A percentile compares a stretch with the other conserved stretches of the same genome.
phyloP scores from a whole-genome alignment of 106 monocot species.

The Agapanthus africanus region DNA sequence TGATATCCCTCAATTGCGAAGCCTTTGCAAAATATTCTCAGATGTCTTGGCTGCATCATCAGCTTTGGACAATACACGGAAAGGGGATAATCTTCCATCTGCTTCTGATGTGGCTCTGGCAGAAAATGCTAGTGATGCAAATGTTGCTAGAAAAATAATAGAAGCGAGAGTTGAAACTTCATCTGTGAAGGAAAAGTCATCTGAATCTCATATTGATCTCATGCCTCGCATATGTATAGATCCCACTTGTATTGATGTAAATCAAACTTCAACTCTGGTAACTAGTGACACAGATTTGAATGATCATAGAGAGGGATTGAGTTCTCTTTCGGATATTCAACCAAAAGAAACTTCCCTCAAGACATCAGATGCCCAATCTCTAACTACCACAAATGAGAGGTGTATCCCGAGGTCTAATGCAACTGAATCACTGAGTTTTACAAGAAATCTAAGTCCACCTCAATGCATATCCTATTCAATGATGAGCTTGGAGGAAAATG shows the following conservation, averaged over 20 bases:
- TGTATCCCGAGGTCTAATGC: conserved; percentile 9
- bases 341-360: conserved; percentile 6
- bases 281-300: conserved; percentile 4
- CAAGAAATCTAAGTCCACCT: conserved; percentile 1
- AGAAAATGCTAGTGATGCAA: conserved; percentile 4
- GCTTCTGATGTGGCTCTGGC: conserved; percentile 10
- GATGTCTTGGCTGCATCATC: conserved; percentile 47
- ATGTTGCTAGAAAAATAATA: background rate
- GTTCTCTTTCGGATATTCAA: conserved; percentile 15
- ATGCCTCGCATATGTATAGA: background rate
- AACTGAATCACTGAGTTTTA: conserved; percentile 13
- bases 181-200: conserved; percentile 7
- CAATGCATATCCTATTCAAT: conserved; percentile 5
- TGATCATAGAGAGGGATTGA: background rate
- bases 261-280: conserved; percentile 8
- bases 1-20: conserved; percentile 33
- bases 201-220: conserved; percentile 12
- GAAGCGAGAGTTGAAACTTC: conserved; percentile 10
- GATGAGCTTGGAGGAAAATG: conserved; percentile 2
- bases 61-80: conserved; percentile 11
- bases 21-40: conserved; percentile 44
- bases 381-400: background rate
- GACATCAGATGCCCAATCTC: conserved; percentile 4
- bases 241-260: conserved; percentile 6
- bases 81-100: conserved; percentile 1